These are phyloP conservation scores for Globisporangium sylvaticum DNA, from an alignment of 352 stramenopile genomes.

Conservation along the genomic window DNA sequence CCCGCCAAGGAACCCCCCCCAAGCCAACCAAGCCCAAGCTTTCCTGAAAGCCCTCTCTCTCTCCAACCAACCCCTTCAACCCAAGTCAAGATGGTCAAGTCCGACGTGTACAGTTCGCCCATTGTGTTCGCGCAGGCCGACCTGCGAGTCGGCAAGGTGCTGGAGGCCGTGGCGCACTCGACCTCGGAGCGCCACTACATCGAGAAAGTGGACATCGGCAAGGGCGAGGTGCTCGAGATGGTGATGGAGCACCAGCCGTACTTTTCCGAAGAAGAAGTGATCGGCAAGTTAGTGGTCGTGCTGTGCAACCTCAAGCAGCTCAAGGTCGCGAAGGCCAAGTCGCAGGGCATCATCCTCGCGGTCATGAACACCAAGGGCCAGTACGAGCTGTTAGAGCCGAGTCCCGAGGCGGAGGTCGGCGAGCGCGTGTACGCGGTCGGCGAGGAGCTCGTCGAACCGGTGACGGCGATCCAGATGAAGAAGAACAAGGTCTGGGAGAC, in stretches of 20 bases:
- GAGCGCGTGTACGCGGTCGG: slow-evolving; percentile 71
- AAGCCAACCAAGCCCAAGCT: neutral
- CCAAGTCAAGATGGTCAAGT: slow-evolving; percentile 60
- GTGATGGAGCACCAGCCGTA: slow-evolving; percentile 74
- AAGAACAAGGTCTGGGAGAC: slow-evolving; percentile 85
- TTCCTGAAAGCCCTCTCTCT: neutral
- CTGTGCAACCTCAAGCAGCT: slow-evolving; percentile 77
- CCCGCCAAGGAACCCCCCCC: neutral
- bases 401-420: slow-evolving; percentile 55
- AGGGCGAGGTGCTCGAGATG: slow-evolving; percentile 70
- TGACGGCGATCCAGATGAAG: slow-evolving; percentile 81
- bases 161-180: slow-evolving; percentile 59
- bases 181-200: slow-evolving; percentile 73
- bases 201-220: slow-evolving; percentile 73
- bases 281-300: slow-evolving; percentile 66
- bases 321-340: slow-evolving; percentile 63
- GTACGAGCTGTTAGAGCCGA: slow-evolving; percentile 61
- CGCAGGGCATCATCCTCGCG: slow-evolving; percentile 56
- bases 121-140: slow-evolving; percentile 70
- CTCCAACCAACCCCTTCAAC: neutral
- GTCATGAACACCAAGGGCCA: slow-evolving; percentile 50
- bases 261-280: slow-evolving; percentile 70
- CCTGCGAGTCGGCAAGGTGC: slow-evolving; percentile 66
- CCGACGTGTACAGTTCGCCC: slow-evolving; percentile 68
- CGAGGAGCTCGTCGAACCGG: slow-evolving; percentile 63